These are phyloP conservation scores for Agaricus bisporus DNA, from an alignment of 768 basidiomycete genomes.

Conservation along the genomic window DNA sequence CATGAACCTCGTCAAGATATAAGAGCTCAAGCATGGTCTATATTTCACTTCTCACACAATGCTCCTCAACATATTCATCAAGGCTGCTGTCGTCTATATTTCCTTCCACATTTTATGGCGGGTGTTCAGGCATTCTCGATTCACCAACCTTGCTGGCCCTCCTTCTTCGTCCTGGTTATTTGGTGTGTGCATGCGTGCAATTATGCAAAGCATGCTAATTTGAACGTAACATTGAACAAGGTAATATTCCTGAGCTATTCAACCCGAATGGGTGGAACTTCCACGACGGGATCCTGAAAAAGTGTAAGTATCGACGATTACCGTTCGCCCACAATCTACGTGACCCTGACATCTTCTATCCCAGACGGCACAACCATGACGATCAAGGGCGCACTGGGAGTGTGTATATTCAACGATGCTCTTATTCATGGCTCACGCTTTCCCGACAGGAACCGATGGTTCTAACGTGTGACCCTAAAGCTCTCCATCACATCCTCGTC, in stretches of 20 bases:
- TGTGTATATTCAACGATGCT: constrained; percentile 13
- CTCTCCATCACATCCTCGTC: constrained; percentile 38
- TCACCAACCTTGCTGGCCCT: not conserved
- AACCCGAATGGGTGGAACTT: constrained; percentile 29
- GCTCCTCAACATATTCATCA: not conserved
- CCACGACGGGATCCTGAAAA: constrained; percentile 25
- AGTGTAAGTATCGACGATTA: constrained; percentile 20
- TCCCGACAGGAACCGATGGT: constrained; percentile 22
- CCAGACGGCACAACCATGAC: constrained; percentile 26
- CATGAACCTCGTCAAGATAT: too few relatives aligned
- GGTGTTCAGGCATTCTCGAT: not conserved
- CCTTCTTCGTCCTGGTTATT: not conserved
- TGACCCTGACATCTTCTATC: not conserved
- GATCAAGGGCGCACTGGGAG: constrained; percentile 29
- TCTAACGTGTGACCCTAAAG: constrained; percentile 38
- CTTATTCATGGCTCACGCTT: not conserved
- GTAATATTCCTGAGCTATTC: constrained; percentile 28
- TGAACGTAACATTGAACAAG: constrained; percentile 14
- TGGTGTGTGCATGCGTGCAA: not conserved
- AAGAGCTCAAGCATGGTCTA: not conserved
- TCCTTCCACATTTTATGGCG: not conserved
- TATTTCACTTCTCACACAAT: not conserved
- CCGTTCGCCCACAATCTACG: not conserved
- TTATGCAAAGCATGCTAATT: not conserved
- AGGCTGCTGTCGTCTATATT: not conserved